These are phyloP conservation scores for Pythium apleroticum DNA, from an alignment of 352 stramenopile species.

Conservation along the genomic window DNA sequence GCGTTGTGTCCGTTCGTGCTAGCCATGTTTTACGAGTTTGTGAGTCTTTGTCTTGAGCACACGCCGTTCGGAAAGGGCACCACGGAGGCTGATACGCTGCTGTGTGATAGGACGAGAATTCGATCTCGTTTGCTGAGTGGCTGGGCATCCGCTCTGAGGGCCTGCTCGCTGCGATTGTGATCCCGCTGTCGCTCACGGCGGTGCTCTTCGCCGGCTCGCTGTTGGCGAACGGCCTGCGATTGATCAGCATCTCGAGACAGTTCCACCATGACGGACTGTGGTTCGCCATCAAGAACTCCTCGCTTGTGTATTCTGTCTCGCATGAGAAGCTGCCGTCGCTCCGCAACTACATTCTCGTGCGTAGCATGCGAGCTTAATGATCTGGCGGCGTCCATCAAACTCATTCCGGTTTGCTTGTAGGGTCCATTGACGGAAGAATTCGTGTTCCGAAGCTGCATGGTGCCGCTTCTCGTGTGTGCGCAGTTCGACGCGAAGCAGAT, in stretches of 20 bases:
- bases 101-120: constrained; percentile 57
- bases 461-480: constrained; percentile 86
- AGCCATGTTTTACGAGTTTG: constrained; percentile 81
- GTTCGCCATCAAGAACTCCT: constrained; percentile 83
- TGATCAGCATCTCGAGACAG: constrained; percentile 76
- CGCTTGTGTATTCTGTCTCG: constrained; percentile 74
- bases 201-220: constrained; percentile 81
- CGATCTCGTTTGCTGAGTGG: constrained; percentile 82
- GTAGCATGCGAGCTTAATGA: constrained; percentile 7
- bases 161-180: constrained; percentile 46
- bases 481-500: constrained; percentile 82
- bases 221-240: constrained; percentile 67
- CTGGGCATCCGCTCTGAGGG: constrained; percentile 77
- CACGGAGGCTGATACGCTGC: background rate
- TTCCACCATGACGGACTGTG: constrained; percentile 71
- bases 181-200: constrained; percentile 68
- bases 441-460: constrained; percentile 94
- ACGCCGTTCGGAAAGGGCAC: background rate
- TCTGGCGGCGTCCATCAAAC: constrained; percentile 7
- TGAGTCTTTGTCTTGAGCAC: constrained; percentile 29
- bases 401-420: constrained; percentile 32
- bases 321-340: constrained; percentile 74
- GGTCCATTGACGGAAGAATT: constrained; percentile 94
- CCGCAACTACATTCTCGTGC: constrained; percentile 81
- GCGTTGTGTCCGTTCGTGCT: constrained; percentile 80